Conservation (phyloP, 208 protist species). For the Crithidia bombi region DNA sequence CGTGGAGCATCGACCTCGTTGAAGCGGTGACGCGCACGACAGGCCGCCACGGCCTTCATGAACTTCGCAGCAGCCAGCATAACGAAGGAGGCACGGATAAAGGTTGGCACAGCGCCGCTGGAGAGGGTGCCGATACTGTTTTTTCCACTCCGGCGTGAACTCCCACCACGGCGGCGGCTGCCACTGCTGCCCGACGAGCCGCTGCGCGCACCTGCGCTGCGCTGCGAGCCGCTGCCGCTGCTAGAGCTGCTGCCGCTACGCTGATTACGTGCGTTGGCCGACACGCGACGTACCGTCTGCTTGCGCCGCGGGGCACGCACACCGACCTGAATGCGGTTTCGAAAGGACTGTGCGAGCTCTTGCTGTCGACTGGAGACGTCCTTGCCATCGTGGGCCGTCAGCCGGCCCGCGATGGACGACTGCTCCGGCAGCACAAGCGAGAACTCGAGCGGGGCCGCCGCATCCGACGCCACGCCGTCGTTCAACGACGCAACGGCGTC, state of each 20-base stretch:
- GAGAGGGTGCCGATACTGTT: not conserved
- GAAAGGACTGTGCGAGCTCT: constrained; percentile 39
- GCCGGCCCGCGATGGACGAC: not conserved
- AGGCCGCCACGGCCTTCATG: constrained; percentile 30
- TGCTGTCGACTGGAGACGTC: constrained; percentile 24
- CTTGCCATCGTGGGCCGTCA: constrained; percentile 1
- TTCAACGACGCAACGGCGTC: not conserved
- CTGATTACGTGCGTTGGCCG: not conserved
- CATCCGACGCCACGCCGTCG: not conserved
- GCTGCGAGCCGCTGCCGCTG: constrained; percentile 2
- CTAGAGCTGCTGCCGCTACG: constrained; percentile 7
- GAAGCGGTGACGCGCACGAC: constrained; percentile 33
- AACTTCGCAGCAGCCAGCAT: constrained; percentile 40
- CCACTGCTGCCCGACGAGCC: constrained; percentile 9
- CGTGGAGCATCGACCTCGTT: constrained; percentile 48
- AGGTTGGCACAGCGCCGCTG: constrained; percentile 14
- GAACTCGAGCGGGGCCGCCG: not conserved
- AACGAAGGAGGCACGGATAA: constrained; percentile 20
- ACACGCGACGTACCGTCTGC: constrained; percentile 11
- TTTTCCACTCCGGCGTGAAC: constrained; percentile 11
- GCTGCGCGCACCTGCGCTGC: constrained; percentile 17
- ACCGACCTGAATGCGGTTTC: constrained; percentile 45
- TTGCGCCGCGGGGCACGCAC: constrained; percentile 24
- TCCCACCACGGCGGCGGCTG: constrained; percentile 15
- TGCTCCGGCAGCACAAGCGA: constrained; percentile 9